phyloP scores from a whole-genome alignment of 345 rosid genomes.

The Barbarea vulgaris region DNA sequence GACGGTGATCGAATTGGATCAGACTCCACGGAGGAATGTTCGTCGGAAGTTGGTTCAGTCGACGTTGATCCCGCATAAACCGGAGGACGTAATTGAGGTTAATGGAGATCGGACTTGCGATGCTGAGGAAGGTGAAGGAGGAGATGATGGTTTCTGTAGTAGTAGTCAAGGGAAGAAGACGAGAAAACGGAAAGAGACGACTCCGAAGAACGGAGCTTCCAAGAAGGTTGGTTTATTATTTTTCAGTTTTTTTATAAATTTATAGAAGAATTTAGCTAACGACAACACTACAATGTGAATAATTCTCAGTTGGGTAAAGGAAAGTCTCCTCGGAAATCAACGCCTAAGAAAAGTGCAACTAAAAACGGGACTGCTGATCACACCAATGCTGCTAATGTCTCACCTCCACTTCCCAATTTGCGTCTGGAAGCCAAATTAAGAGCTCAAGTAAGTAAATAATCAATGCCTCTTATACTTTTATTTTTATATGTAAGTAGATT shows the following conservation, averaged over 20 bases:
- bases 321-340: slow-evolving; percentile 51
- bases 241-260: neutral
- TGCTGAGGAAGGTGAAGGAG: slow-evolving; percentile 35
- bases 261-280: neutral
- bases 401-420: slow-evolving; percentile 59
- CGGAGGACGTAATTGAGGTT: slow-evolving; percentile 44
- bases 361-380: slow-evolving; percentile 40
- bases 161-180: slow-evolving; percentile 68
- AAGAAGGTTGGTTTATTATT: slow-evolving; percentile 49
- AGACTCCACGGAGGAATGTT: slow-evolving; percentile 43
- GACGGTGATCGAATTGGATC: slow-evolving; percentile 31
- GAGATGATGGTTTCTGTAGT: slow-evolving; percentile 51
- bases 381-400: slow-evolving; percentile 30
- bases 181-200: slow-evolving; percentile 51
- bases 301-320: slow-evolving; percentile 27
- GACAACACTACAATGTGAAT: neutral
- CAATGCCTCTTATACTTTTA: too few species aligned
- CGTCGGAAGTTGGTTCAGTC: slow-evolving; percentile 82
- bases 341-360: slow-evolving; percentile 58
- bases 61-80: slow-evolving; percentile 59
- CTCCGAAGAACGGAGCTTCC: slow-evolving; percentile 49
- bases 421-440: slow-evolving; percentile 74
- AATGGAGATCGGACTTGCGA: slow-evolving; percentile 40
- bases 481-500: slow-evolving; percentile 1
- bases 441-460: slow-evolving; percentile 63